Conservation (phyloP, 1,284 basidiomycete species). For the Rhodotorula sp. region DNA sequence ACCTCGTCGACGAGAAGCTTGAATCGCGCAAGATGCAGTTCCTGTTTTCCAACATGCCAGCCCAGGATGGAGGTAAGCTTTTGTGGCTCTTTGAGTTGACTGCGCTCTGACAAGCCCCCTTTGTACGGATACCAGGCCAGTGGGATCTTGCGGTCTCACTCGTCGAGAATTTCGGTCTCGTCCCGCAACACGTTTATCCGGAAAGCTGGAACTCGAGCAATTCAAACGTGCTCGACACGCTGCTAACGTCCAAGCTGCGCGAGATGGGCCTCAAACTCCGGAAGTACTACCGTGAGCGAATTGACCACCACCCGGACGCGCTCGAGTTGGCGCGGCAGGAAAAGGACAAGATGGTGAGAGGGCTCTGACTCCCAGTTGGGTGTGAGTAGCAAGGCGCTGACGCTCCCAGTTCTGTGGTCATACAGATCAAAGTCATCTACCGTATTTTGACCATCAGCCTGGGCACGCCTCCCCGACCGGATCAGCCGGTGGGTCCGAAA, state of each 20-base stretch:
- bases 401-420: too few relatives aligned
- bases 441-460: constrained; percentile 66
- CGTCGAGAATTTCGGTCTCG: constrained; percentile 75
- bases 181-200: constrained; percentile 64
- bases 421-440: constrained; percentile 67
- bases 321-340: constrained; percentile 46
- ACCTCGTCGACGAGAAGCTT: constrained; percentile 63
- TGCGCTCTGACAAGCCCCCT: neutral
- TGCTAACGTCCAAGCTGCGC: constrained; percentile 79
- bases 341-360: constrained; percentile 11
- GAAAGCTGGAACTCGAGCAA: constrained; percentile 79
- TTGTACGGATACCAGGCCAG: constrained; percentile 45
- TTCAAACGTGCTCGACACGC: constrained; percentile 68
- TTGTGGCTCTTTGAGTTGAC: too few relatives aligned
- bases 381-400: neutral
- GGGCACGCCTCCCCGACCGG: constrained; percentile 73
- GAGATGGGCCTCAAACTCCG: constrained; percentile 76
- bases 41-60: constrained; percentile 72
- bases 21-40: constrained; percentile 70
- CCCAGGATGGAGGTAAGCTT: constrained; percentile 68
- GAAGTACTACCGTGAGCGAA: neutral
- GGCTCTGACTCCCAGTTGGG: neutral
- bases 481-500: constrained; percentile 50
- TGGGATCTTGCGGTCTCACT: constrained; percentile 85
- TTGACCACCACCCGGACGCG: constrained; percentile 14